Conservation (phyloP, 768 basidiomycete species). For the Rhodotorula sphaerocarpa region DNA sequence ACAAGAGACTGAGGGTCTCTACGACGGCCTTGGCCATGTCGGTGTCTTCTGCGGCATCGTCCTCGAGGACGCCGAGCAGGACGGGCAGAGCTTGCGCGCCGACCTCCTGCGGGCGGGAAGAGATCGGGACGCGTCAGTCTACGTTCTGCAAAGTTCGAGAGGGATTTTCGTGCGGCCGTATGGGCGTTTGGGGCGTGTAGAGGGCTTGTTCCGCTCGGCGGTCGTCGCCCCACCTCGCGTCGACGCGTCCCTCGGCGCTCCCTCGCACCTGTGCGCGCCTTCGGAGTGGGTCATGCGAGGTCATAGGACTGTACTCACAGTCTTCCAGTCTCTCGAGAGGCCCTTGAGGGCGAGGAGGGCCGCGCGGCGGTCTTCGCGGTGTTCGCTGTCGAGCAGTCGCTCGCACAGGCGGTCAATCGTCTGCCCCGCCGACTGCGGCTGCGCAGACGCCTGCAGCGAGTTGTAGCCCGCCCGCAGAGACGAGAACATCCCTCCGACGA, state of each 20-base stretch:
- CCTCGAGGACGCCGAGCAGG: slow-evolving; percentile 69
- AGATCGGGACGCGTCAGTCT: neutral
- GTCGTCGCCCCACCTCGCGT: neutral
- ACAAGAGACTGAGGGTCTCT: slow-evolving; percentile 77
- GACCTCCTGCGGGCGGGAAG: slow-evolving; percentile 53
- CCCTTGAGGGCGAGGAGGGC: slow-evolving; percentile 91
- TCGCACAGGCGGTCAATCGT: slow-evolving; percentile 83
- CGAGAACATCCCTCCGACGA: slow-evolving; percentile 18
- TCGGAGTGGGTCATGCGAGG: neutral
- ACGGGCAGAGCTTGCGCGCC: slow-evolving; percentile 68
- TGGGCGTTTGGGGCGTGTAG: too few species aligned
- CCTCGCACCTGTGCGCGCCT: neutral
- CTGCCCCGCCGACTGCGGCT: neutral
- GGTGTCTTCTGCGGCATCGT: slow-evolving; percentile 80
- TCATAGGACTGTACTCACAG: slow-evolving; percentile 41
- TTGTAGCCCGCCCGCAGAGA: slow-evolving; percentile 19
- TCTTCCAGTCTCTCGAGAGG: slow-evolving; percentile 78
- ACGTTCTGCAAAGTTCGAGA: too few species aligned
- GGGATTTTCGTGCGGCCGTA: too few species aligned
- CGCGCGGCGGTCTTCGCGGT: slow-evolving; percentile 83
- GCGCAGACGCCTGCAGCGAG: slow-evolving; percentile 11
- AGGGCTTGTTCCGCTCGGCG: neutral
- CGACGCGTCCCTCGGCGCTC: neutral
- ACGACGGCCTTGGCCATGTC: slow-evolving; percentile 87
- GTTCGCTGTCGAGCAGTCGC: slow-evolving; percentile 76